phyloP scores from a whole-genome alignment of 2,329 filamentous ascomycete genomes.

The Penicillium sp. region DNA sequence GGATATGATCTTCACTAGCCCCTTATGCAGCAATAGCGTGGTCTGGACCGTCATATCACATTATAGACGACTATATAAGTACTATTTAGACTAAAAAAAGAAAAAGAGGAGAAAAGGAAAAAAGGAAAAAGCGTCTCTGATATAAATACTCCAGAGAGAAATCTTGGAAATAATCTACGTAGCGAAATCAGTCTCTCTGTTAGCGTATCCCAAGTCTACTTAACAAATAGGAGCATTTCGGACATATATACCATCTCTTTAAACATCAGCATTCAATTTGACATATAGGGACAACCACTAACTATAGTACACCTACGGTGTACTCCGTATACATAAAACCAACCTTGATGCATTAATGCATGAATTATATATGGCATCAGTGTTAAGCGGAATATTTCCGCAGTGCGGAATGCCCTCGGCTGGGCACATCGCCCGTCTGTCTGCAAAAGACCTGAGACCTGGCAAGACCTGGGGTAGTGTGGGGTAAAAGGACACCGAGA shows the following conservation, averaged over 20 bases:
- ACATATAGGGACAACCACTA: too few relatives aligned
- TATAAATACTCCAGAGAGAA: neutral
- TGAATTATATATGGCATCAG: too few relatives aligned
- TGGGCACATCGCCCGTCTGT: neutral
- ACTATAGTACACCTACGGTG: too few relatives aligned
- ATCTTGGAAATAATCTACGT: neutral
- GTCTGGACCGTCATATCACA: neutral
- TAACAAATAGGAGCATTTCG: neutral
- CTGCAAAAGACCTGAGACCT: neutral
- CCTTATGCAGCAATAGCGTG: neutral
- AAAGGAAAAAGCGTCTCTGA: neutral
- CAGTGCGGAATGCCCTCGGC: constrained; percentile 7
- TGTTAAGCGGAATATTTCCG: constrained; percentile 9
- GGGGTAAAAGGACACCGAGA: neutral
- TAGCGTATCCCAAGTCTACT: neutral
- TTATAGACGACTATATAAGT: neutral
- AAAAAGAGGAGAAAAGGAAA: too few relatives aligned
- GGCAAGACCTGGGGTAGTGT: constrained; percentile 11
- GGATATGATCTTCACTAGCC: constrained; percentile 8
- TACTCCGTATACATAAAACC: too few relatives aligned
- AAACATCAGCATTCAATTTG: too few relatives aligned
- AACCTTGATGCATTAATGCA: too few relatives aligned
- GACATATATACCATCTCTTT: too few relatives aligned
- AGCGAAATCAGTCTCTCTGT: neutral
- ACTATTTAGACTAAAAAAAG: neutral